Base-by-base conservation (phyloP, 345 rosid species). In the Lepidium sativum region DNA sequence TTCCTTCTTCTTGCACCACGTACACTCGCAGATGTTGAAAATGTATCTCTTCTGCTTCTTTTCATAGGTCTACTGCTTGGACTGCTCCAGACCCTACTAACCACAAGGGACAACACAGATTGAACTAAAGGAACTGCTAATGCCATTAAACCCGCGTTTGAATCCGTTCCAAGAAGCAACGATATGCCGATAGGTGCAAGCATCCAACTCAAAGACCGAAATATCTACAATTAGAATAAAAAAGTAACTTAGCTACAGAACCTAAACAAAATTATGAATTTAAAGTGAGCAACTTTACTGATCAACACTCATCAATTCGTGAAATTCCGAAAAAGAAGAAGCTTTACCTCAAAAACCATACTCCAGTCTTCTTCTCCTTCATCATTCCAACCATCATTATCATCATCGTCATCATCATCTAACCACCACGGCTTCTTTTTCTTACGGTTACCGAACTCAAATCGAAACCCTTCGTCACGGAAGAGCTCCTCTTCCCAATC, bases 51-150 rank as follows among this genome's bases (percentile, higher is more conserved):
- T 72, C 69, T 78, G 32, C 61, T 35, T 42, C 83, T 72, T 31
- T 76, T 62, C 71, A 63, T 74, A 34, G 80, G 73, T 8, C 80
- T 65, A 45, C 27, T 55, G 21, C 67, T 70, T 5, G 79, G 43
- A 41, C 68, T 69, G 53, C 85, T 87, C 82, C 83, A 75, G 12
- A 82, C 82, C 74, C 72, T 83, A 60, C 77, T 82, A 41, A 86
- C 43, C 53, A 77, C 84, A 29, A 89, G 70, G 4, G 96, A 82
- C 27, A 87, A 59, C 12, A 79, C 57, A 6, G 91, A 73, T 75
- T 89, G 96, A 5, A 86, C 90, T 12, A 92, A 64, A 12, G 98
- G 98, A 71, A 89, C 89, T 4, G 86, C 98, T 72, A 84, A 78
- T 55, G 96, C 97, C 97, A 89, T 89, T 42, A 87, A 25, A 51